Conservation (phyloP, 257 asterid species). For the Echium plantagineum region DNA sequence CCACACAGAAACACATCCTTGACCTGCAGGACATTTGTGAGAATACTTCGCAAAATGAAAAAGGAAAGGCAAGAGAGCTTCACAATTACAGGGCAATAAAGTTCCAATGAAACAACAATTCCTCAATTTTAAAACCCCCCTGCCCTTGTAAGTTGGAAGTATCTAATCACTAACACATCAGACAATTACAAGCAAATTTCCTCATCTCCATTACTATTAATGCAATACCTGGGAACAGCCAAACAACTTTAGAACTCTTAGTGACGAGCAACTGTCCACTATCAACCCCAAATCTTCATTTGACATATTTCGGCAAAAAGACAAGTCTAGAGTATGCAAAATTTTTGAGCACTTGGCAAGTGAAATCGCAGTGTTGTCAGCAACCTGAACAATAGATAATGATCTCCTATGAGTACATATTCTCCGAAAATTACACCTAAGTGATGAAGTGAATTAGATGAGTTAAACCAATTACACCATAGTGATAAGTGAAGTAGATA, state of each 20-base stretch:
- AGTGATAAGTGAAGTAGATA: background rate
- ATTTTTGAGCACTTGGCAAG: conserved; percentile 51
- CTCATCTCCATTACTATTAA: background rate
- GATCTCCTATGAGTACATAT: conserved; percentile 10
- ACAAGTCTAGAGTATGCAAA: conserved; percentile 53
- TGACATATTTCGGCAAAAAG: conserved; percentile 79
- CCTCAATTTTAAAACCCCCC: too few relatives aligned
- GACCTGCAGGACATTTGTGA: conserved; percentile 35
- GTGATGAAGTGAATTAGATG: background rate
- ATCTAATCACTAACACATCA: too few relatives aligned
- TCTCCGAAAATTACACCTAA: too few relatives aligned
- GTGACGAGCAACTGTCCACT: conserved; percentile 59
- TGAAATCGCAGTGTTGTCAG: conserved; percentile 65
- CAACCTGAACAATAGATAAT: conserved; percentile 44
- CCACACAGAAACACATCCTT: conserved; percentile 62
- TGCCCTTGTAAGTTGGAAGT: background rate
- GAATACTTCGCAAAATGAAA: background rate
- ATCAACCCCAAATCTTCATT: conserved; percentile 85
- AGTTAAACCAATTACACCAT: background rate
- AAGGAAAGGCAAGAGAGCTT: background rate
- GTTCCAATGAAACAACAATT: background rate
- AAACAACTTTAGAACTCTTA: conserved; percentile 64
- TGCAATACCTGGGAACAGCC: conserved; percentile 79
- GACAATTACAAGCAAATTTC: background rate
- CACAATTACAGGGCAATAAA: background rate